Conservation (phyloP, 495 filamentous ascomycete species). For the Penicillium odoratum region DNA sequence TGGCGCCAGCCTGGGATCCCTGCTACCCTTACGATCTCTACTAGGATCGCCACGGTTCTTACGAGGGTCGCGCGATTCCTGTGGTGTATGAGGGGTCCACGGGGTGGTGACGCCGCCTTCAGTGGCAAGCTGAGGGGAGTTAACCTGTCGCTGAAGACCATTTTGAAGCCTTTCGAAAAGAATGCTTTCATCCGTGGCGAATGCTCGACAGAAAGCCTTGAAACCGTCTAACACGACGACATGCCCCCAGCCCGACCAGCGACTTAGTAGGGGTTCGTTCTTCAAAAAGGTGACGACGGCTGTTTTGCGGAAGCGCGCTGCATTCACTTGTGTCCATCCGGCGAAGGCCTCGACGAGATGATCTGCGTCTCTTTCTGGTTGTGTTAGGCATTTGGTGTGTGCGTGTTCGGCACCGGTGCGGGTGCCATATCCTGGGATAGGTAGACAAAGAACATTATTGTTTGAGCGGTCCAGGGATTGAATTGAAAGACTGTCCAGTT, state of each 20-base stretch:
- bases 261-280: neutral
- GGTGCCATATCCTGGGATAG: constrained; percentile 11
- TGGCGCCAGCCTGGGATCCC: neutral
- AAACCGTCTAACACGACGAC: constrained; percentile 10
- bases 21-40: neutral
- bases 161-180: neutral
- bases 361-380: constrained; percentile 33
- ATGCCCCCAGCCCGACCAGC: constrained; percentile 41
- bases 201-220: constrained; percentile 3
- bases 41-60: neutral
- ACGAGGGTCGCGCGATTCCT: neutral
- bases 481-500: constrained; percentile 10
- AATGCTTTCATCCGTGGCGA: neutral
- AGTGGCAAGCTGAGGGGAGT: neutral
- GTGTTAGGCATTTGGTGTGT: constrained; percentile 19
- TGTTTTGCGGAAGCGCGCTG: constrained; percentile 36
- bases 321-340: constrained; percentile 39
- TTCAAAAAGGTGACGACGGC: constrained; percentile 23
- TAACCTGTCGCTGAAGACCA: neutral
- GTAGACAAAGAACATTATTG: constrained; percentile 3
- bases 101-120: neutral
- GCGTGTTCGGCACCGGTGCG: constrained; percentile 21
- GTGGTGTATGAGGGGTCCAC: neutral
- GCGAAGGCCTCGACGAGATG: constrained; percentile 46
- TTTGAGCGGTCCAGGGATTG: neutral